Evolutionary conservation across 371 early-diverging fungal species (phyloP).

Genomic region (Chytridium lagenaria): DNA sequence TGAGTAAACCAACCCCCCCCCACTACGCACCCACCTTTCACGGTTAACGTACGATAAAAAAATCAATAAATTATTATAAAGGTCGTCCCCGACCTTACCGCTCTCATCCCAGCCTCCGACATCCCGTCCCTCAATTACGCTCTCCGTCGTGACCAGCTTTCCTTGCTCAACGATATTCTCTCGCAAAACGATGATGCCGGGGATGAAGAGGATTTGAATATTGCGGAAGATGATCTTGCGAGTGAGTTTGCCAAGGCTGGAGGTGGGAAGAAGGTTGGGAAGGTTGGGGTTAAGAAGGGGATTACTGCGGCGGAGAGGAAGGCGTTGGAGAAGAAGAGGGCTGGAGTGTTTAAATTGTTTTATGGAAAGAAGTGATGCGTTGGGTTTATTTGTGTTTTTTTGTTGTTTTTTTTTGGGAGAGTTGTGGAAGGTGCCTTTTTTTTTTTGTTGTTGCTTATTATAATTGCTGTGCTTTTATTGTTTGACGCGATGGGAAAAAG

Average conservation of each 20-base stretch:
- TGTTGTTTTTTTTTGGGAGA: too few relatives aligned
- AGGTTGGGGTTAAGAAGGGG: conserved; percentile 14
- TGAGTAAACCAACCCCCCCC: conserved; percentile 13
- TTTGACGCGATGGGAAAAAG: too few relatives aligned
- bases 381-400: too few relatives aligned
- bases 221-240: conserved; percentile 14
- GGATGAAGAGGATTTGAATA: conserved; percentile 17
- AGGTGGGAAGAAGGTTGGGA: conserved; percentile 19
- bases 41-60: too few relatives aligned
- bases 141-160: conserved; percentile 81
- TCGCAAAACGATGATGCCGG: conserved; percentile 19
- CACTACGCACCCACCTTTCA: not conserved
- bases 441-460: too few relatives aligned
- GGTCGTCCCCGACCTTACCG: conserved; percentile 39
- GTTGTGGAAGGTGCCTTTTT: too few relatives aligned
- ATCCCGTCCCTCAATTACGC: conserved; percentile 73
- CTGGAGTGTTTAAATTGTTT: conserved; percentile 11
- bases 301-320: conserved; percentile 25
- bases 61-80: conserved; percentile 17
- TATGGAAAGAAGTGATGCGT: not conserved
- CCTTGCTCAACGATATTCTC: conserved; percentile 82
- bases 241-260: not conserved
- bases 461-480: too few relatives aligned
- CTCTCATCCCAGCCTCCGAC: conserved; percentile 52
- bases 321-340: conserved; percentile 16